Evolutionary conservation across 2,329 filamentous ascomycete genomes (phyloP).

Genomic region (Macrophomina tecta): DNA sequence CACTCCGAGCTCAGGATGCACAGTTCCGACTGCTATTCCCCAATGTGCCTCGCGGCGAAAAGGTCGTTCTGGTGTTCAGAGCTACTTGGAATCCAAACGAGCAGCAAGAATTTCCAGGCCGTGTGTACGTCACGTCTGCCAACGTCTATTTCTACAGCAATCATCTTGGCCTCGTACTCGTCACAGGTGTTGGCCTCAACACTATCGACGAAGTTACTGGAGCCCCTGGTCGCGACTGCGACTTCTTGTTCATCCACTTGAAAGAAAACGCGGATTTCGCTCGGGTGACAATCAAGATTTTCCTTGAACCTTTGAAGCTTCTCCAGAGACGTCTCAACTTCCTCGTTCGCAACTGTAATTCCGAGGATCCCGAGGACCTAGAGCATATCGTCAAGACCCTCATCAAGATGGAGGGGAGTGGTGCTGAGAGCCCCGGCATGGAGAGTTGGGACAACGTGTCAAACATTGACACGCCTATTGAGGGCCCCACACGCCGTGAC

Average conservation of each 20-base stretch:
- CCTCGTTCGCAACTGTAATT: conserved; percentile 78
- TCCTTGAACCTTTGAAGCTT: conserved; percentile 83
- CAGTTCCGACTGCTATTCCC: conserved; percentile 95
- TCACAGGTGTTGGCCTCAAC: conserved; percentile 76
- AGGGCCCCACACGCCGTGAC: conserved; percentile 50
- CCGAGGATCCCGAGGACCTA: conserved; percentile 71
- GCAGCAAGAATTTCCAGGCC: conserved; percentile 78
- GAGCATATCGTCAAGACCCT: conserved; percentile 74
- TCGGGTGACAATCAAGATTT: conserved; percentile 87
- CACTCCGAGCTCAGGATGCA: conserved; percentile 84
- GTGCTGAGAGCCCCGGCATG: conserved; percentile 70
- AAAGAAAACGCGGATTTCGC: conserved; percentile 70
- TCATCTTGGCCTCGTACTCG: conserved; percentile 86
- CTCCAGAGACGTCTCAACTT: conserved; percentile 85
- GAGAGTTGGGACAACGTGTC: conserved; percentile 93
- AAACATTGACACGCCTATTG: conserved; percentile 59
- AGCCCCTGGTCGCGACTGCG: conserved; percentile 86
- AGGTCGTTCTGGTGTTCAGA: conserved; percentile 88
- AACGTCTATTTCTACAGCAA: conserved; percentile 97
- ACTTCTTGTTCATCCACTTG: conserved; percentile 87
- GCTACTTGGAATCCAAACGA: conserved; percentile 85
- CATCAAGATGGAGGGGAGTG: conserved; percentile 72
- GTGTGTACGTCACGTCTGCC: conserved; percentile 84
- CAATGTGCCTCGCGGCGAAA: conserved; percentile 75
- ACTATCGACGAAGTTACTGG: conserved; percentile 88